Evolutionary conservation across 108 stramenopile species (phyloP).

Genomic region (Fragilariopsis cylindrus): DNA sequence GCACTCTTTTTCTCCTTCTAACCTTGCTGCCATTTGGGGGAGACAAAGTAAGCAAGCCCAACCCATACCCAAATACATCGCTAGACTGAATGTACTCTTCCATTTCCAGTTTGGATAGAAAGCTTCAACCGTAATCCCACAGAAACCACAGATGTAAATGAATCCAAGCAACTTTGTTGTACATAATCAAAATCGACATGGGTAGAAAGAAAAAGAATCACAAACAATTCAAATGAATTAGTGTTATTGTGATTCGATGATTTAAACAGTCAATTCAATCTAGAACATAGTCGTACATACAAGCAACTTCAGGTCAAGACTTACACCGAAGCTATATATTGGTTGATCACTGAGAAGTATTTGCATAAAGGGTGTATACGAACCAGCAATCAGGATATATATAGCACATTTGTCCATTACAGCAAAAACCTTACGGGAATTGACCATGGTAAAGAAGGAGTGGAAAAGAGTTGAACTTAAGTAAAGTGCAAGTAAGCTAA

Average conservation of each 20-base stretch:
- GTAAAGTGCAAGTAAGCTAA: conserved; percentile 82
- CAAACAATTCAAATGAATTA: too few relatives aligned
- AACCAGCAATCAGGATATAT: conserved; percentile 95
- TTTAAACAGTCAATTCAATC: too few relatives aligned
- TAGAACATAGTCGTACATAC: too few relatives aligned
- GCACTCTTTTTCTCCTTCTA: conserved; percentile 33
- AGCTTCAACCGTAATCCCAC: conserved; percentile 73
- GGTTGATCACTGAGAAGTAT: conserved; percentile 75
- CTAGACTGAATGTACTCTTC: conserved; percentile 53
- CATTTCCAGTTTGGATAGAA: conserved; percentile 55
- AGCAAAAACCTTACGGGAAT: conserved; percentile 61
- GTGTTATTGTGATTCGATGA: too few relatives aligned
- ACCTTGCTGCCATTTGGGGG: conserved; percentile 46
- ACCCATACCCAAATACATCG: conserved; percentile 88
- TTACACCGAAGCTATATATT: conserved; percentile 38
- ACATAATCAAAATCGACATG: too few relatives aligned
- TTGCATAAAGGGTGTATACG: conserved; percentile 92
- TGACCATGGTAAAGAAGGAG: conserved; percentile 83
- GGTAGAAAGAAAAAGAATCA: too few relatives aligned
- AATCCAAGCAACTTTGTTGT: conserved; percentile 51
- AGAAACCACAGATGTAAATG: conserved; percentile 80
- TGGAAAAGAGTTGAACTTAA: conserved; percentile 83
- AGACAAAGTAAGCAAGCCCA: conserved; percentile 71
- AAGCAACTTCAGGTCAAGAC: too few relatives aligned
- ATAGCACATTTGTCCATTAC: conserved; percentile 94